phyloP scores from a whole-genome alignment of 1,139 yeast genomes.

The Pichia sp. region DNA sequence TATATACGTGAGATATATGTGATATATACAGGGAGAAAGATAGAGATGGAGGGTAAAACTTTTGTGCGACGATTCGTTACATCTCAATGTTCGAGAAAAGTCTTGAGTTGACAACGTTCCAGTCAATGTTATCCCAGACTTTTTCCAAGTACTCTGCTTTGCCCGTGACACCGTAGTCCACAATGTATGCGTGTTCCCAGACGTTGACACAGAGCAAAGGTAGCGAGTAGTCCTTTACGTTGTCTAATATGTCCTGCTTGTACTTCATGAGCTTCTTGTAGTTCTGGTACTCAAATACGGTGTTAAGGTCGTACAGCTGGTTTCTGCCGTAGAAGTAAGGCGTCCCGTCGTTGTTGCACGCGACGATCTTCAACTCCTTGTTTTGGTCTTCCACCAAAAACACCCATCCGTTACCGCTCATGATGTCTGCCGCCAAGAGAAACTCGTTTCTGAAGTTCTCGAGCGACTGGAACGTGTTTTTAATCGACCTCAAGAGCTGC shows the following conservation, averaged over 20 bases:
- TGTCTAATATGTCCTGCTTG: constrained; percentile 41
- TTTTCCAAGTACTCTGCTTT: constrained; percentile 68
- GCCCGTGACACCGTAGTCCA: constrained; percentile 80
- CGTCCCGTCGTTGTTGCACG: constrained; percentile 82
- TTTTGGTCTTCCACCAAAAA: constrained; percentile 73
- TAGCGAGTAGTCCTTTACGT: constrained; percentile 61
- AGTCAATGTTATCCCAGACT: constrained; percentile 76
- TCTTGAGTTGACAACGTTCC: constrained; percentile 79
- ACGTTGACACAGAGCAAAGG: constrained; percentile 77
- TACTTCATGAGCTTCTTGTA: constrained; percentile 45
- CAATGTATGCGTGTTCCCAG: constrained; percentile 84
- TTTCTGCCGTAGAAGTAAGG: constrained; percentile 78
- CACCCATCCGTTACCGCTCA: constrained; percentile 81
- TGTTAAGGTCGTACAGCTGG: constrained; percentile 73
- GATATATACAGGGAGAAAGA: background rate
- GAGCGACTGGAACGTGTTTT: constrained; percentile 39
- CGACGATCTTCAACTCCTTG: constrained; percentile 60
- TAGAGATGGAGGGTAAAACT: background rate
- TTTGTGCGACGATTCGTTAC: constrained; percentile 1
- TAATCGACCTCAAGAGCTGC: constrained; percentile 29
- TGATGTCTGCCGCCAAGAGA: constrained; percentile 51
- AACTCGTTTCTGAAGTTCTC: constrained; percentile 53
- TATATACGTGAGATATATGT: background rate
- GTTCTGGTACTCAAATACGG: constrained; percentile 55
- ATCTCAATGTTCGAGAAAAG: constrained; percentile 32